Conservation (phyloP, 139 green algal species). For the Micractinium sp. region DNA sequence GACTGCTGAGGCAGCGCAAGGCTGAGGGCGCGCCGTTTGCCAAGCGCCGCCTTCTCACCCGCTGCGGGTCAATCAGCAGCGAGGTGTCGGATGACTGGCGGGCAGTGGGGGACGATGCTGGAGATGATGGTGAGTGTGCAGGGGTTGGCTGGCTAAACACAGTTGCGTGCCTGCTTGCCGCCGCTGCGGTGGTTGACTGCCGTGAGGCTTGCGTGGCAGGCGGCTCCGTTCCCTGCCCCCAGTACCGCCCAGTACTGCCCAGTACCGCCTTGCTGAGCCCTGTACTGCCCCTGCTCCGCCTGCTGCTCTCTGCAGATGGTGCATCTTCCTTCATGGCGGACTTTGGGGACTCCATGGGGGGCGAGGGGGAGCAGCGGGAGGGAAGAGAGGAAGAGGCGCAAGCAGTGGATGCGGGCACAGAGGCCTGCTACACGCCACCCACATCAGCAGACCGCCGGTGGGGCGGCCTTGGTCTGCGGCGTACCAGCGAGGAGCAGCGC, state of each 20-base stretch:
- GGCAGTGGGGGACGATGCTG: neutral
- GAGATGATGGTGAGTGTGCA: conserved; percentile 12
- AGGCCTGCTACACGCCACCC: neutral
- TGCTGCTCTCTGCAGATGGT: neutral
- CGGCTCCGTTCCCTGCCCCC: too few species aligned
- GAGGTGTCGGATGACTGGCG: neutral
- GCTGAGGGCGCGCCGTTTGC: too few species aligned
- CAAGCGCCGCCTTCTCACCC: neutral
- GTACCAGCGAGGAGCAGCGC: neutral
- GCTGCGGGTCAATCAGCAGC: neutral
- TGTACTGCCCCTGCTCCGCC: neutral
- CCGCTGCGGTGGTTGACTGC: too few species aligned
- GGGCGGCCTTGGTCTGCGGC: neutral
- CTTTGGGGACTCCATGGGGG: neutral
- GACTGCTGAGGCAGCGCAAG: neutral
- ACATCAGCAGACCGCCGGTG: neutral
- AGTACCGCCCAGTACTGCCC: too few species aligned
- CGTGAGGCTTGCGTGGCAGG: too few species aligned
- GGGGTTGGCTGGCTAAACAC: neutral
- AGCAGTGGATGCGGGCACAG: too few species aligned
- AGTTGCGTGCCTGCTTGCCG: too few species aligned
- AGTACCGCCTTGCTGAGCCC: too few species aligned
- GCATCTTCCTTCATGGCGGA: neutral
- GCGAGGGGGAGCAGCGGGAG: neutral
- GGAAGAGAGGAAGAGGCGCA: neutral